Base-by-base conservation (phyloP, 208 protist species). In the Leishmania turanica region DNA sequence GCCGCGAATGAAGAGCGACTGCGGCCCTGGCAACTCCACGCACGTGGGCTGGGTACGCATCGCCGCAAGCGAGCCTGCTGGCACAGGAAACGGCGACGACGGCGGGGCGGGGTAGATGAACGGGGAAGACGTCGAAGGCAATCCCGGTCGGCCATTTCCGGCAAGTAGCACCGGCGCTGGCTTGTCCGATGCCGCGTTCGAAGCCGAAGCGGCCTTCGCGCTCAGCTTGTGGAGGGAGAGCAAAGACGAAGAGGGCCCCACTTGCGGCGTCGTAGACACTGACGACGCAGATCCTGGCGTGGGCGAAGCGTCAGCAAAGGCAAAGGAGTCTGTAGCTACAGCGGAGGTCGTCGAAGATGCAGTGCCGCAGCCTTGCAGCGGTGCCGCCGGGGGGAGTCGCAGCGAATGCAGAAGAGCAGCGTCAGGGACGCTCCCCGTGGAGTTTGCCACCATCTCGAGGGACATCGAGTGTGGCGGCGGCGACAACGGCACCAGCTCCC, bases 1-100 rank as follows among this genome's bases (percentile, higher is more conserved):
- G 47, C 77, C 62, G 3, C 78, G 77, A 47, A 85, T 34, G 42
- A 85, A 85, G 6, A 85, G 77, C 42, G 82, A 85, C 82, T 82
- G 82, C 15, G 82, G 77, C 17, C 82, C 82, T 40, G 82, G 82
- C 27, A 77, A 58, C 74, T 81, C 82, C 64, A 79, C 82, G 47
- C 82, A 85, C 42, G 81, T 73, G n/a, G 76, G 60, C 53, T 70
- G 60, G 6, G 54, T 80, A 54, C 81, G 81, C 81, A 64, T 58
- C 31, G 31, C 51, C 21, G 77, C 34, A 13, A 62, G 37, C 31
- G 51, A 62, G 53, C 31, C 75, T 27, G 58, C 56, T 0, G 75
- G 37, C 2, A 2, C 37, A 27, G 78, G 37, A 4, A 72, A 58
- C 13, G 66, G 24, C 7, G 70, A 69, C 4, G n/a, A 66, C 1